Evolutionary conservation across 305 asterid species (phyloP).

Genomic region (Fraxinus angustifolia): DNA sequence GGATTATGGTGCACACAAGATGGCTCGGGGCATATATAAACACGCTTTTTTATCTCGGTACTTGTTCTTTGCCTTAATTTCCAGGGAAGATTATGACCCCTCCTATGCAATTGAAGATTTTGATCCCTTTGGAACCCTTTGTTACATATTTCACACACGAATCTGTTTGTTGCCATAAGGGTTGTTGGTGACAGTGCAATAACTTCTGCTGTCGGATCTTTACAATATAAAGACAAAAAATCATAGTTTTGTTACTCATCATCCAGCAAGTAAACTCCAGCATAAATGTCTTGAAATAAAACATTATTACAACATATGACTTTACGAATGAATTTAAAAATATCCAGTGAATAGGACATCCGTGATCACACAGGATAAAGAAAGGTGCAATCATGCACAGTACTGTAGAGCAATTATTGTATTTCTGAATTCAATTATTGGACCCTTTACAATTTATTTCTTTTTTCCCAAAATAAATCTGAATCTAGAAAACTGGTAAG

Average conservation of each 20-base stretch:
- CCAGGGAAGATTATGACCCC: slow-evolving; percentile 95
- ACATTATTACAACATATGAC: slow-evolving; percentile 1
- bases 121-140: slow-evolving; percentile 89
- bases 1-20: slow-evolving; percentile 76
- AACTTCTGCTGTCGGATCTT: slow-evolving; percentile 87
- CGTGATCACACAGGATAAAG: slow-evolving; percentile 14
- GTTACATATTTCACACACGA: slow-evolving; percentile 76
- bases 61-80: slow-evolving; percentile 68
- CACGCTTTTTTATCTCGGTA: slow-evolving; percentile 58
- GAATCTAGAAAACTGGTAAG: neutral
- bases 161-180: slow-evolving; percentile 84
- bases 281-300: neutral
- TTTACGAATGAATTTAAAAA: neutral
- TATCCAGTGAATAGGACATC: neutral
- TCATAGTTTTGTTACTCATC: neutral
- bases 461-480: neutral
- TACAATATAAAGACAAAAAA: neutral
- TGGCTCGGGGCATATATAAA: slow-evolving; percentile 83
- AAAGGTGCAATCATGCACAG: slow-evolving; percentile 45
- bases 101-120: slow-evolving; percentile 72
- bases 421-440: slow-evolving; percentile 52
- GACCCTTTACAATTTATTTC: slow-evolving; percentile 26
- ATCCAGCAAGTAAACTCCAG: neutral
- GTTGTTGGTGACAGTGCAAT: slow-evolving; percentile 78
- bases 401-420: slow-evolving; percentile 34